Base-by-base conservation (phyloP, 2,329 filamentous ascomycete species). In the Fusarium nanum region DNA sequence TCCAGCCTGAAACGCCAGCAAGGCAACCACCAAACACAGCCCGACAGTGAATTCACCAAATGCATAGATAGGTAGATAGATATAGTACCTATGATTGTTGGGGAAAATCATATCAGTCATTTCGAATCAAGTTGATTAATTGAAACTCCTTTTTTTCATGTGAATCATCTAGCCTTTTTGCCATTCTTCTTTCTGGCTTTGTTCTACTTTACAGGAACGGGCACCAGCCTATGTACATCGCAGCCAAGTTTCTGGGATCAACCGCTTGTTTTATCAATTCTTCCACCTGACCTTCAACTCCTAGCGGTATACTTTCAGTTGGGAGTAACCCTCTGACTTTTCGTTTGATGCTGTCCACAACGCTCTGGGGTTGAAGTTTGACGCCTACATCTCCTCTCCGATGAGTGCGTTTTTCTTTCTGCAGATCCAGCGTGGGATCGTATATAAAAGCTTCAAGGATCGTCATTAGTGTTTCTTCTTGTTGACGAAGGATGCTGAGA, bases 181-280 rank as follows among this genome's bases (percentile, higher is more conserved):
- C 32, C 50, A 34, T 53, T 48, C 7, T 56, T 47, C 16, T 20
- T 28, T 40, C 54, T 55, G 14, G 22, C 27, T 28, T 50, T 42
- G 30, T 54, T 49, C 50, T 40, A 22, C 32, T 7, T 71, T 53
- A 71, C 74, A 89, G 77, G 73, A 89, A 89, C 23, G 87, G 85
- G 76, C 87, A 88, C 95, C 95, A 98, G 22, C 96, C 96, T 81
- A 98, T 97, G 81, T 98, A 99, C 97, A 99, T 99, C 41, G 90
- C 89, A 20, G 93, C 89, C 80, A 99, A 80, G 78, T 96, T 97
- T 76, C 83, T 87, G 60, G 91, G 88, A 79, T 94, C 90, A 23
- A 91, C 92, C 34, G 97, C 96, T 82, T 95, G 91, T 77, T 91
- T 89, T 73, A 99, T 96, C 79, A 99, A 81, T 80, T 97, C 93